These are phyloP conservation scores for Truncatella angustata DNA, from an alignment of 2,329 filamentous ascomycete species.

Conservation along the genomic window DNA sequence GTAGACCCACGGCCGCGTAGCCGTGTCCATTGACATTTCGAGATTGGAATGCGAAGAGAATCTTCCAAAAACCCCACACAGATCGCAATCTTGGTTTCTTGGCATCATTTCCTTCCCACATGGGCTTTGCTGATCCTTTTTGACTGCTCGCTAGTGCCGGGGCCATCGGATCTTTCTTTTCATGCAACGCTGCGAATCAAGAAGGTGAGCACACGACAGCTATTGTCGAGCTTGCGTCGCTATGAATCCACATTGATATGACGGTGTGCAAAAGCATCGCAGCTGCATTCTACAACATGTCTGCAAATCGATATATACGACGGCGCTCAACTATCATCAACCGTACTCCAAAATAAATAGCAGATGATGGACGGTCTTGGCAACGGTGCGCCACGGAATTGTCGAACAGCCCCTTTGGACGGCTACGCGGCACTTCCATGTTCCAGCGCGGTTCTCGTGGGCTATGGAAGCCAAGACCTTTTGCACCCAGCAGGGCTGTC, in stretches of 20 bases:
- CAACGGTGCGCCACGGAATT: neutral
- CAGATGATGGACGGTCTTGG: too few relatives aligned
- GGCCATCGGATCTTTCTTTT: neutral
- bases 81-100: neutral
- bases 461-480: neutral
- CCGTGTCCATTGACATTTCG: neutral
- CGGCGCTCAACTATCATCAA: too few relatives aligned
- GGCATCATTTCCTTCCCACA: neutral
- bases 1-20: conserved; percentile 6
- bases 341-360: too few relatives aligned
- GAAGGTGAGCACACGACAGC: conserved; percentile 6
- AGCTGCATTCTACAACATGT: too few relatives aligned
- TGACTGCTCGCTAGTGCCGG: neutral
- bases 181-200: neutral
- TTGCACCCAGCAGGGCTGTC: neutral
- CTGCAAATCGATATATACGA: too few relatives aligned
- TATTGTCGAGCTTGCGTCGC: too few relatives aligned
- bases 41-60: conserved; percentile 1
- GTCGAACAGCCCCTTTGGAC: neutral
- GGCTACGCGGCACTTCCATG: neutral
- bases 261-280: too few relatives aligned
- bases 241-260: too few relatives aligned
- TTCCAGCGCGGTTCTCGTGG: neutral
- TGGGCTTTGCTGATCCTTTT: neutral
- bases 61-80: conserved; percentile 4